phyloP scores from a whole-genome alignment of 139 green algal species.

The Diplosphaera chodatii region DNA sequence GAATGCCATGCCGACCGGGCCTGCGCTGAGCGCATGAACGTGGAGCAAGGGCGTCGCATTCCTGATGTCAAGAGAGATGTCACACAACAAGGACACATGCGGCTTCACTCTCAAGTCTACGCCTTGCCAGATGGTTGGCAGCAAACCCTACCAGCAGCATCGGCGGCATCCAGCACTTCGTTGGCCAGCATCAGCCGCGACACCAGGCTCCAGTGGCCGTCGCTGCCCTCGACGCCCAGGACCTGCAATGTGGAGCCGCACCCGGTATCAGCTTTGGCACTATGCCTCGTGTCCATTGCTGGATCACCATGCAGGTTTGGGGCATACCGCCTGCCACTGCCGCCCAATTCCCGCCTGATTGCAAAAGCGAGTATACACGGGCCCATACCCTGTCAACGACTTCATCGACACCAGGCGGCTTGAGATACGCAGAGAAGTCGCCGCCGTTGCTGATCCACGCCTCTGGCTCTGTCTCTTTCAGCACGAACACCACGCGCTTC shows the following conservation, averaged over 20 bases:
- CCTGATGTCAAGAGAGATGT: too few species aligned
- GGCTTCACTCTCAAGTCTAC: too few species aligned
- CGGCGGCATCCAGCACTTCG: slow-evolving; percentile 45
- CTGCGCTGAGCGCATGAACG: too few species aligned
- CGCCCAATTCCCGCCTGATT: slow-evolving; percentile 51
- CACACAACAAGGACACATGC: too few species aligned
- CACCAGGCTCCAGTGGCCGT: slow-evolving; percentile 63
- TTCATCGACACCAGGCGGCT: slow-evolving; percentile 31
- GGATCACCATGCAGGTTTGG: too few species aligned
- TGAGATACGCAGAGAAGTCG: slow-evolving; percentile 56
- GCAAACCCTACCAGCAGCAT: slow-evolving; percentile 38
- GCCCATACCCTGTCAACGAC: slow-evolving; percentile 23
- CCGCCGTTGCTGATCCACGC: slow-evolving; percentile 56
- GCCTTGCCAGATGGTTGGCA: too few species aligned
- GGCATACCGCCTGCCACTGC: too few species aligned
- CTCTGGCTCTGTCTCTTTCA: slow-evolving; percentile 50
- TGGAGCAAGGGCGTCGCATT: background rate
- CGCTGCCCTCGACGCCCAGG: slow-evolving; percentile 43
- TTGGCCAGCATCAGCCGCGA: slow-evolving; percentile 58
- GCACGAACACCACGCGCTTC: slow-evolving; percentile 56
- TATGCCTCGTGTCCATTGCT: too few species aligned
- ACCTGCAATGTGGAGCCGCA: too few species aligned
- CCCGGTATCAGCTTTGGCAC: too few species aligned
- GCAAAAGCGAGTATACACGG: slow-evolving; percentile 20
- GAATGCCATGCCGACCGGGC: slow-evolving; percentile 53